Evolutionary conservation across 768 basidiomycete species (phyloP).

Genomic region (Kwoniella dejecticola): DNA sequence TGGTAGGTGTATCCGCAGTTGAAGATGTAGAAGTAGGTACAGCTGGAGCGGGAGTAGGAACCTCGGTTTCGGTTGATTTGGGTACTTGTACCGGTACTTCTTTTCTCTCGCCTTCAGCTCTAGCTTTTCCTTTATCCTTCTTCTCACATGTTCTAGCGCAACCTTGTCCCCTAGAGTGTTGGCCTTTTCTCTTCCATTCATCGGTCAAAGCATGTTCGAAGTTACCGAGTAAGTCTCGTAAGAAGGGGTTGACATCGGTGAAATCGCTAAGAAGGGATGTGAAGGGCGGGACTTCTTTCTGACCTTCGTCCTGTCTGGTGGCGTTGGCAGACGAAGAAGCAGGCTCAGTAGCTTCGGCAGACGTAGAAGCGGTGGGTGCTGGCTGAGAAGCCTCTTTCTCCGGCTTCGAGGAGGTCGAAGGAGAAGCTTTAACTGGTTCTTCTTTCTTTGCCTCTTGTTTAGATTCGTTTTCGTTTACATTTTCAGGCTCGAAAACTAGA

Average conservation of each 20-base stretch:
- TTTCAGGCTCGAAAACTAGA: constrained; percentile 41
- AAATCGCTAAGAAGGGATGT: constrained; percentile 32
- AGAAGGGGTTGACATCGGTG: constrained; percentile 44
- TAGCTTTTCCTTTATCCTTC: constrained; percentile 45
- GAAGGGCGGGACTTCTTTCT: constrained; percentile 32
- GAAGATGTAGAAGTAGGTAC: constrained; percentile 20
- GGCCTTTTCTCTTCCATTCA: constrained; percentile 14
- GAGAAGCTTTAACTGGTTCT: neutral
- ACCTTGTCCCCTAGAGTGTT: neutral
- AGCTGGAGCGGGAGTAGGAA: constrained; percentile 21
- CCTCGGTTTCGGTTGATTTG: neutral
- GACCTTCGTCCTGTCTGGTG: neutral
- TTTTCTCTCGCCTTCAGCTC: constrained; percentile 41
- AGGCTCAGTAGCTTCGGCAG: neutral
- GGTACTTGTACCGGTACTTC: constrained; percentile 8
- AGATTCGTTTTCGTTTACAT: constrained; percentile 1
- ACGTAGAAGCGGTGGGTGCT: neutral
- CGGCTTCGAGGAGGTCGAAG: constrained; percentile 6
- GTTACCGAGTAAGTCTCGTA: constrained; percentile 45
- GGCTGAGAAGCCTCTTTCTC: neutral
- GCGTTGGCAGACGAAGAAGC: neutral
- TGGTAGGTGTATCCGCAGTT: neutral
- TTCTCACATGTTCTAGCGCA: constrained; percentile 11
- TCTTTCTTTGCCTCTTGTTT: neutral
- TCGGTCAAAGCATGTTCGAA: constrained; percentile 42